These are phyloP conservation scores for Candida vaughaniae DNA, from an alignment of 805 yeast genomes.

Conservation along the genomic window DNA sequence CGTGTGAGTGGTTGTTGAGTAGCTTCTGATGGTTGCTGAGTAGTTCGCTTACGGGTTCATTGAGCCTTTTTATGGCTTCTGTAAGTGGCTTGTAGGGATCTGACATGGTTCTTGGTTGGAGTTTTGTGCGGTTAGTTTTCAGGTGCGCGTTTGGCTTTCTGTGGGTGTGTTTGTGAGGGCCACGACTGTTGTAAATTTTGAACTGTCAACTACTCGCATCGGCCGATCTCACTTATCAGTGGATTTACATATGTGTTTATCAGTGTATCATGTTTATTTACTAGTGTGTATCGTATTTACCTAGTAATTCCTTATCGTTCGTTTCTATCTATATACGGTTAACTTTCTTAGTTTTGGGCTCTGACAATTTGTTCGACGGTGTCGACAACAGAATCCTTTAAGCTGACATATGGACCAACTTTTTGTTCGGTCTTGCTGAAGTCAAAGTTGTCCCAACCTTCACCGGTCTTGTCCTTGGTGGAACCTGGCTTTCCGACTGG, in stretches of 20 bases:
- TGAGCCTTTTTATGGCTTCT: slow-evolving; percentile 21
- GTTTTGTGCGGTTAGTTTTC: no score
- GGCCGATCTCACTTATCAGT: no score
- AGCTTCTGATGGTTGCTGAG: slow-evolving; percentile 29
- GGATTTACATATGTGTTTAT: no score
- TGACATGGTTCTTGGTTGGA: no score
- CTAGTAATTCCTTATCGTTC: not conserved
- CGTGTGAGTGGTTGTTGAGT: slow-evolving; percentile 24
- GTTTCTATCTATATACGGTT: not conserved
- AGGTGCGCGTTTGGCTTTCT: no score
- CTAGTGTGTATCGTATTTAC: no score
- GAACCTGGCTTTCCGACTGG: slow-evolving; percentile 36
- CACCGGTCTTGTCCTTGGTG: not conserved
- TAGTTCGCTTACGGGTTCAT: slow-evolving; percentile 24
- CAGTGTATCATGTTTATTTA: no score
- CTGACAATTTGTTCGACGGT: slow-evolving; percentile 33
- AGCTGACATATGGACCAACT: slow-evolving; percentile 22
- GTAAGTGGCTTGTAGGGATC: slow-evolving; percentile 28
- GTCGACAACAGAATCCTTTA: slow-evolving; percentile 41
- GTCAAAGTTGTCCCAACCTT: not conserved
- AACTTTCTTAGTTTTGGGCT: not conserved
- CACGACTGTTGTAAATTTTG: no score
- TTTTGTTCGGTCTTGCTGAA: not conserved
- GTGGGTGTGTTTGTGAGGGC: no score
- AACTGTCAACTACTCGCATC: no score